phyloP scores from a whole-genome alignment of 306 rosid species.

The Rosa lucieae region DNA sequence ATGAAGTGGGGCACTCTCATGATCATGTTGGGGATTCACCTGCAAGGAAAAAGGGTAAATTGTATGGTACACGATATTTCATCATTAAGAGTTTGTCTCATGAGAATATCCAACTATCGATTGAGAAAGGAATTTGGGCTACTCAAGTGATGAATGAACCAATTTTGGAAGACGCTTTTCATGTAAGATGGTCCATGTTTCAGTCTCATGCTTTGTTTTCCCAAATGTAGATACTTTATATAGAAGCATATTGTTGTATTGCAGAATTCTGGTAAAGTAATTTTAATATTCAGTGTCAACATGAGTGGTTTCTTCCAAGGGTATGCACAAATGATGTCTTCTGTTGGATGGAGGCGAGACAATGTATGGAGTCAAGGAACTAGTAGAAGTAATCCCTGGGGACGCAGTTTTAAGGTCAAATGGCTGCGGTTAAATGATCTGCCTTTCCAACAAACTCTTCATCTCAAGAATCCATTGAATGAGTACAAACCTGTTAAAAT shows the following conservation, averaged over 20 bases:
- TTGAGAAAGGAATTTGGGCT: constrained; percentile 90
- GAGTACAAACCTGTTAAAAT: constrained; percentile 86
- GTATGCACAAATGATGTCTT: constrained; percentile 76
- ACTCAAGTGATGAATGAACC: constrained; percentile 83
- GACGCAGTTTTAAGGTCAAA: constrained; percentile 72
- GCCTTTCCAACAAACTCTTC: constrained; percentile 74
- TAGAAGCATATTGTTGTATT: constrained; percentile 42
- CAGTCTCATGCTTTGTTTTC: constrained; percentile 17
- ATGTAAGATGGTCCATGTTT: constrained; percentile 48
- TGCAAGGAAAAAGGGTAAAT: constrained; percentile 40
- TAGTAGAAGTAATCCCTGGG: constrained; percentile 74
- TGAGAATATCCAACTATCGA: constrained; percentile 57
- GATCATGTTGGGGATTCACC: constrained; percentile 37
- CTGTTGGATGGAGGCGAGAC: constrained; percentile 75
- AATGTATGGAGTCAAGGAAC: constrained; percentile 69
- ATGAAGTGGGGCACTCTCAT: constrained; percentile 39
- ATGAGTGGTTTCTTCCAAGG: constrained; percentile 92
- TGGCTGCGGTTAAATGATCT: constrained; percentile 69
- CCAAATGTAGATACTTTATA: constrained; percentile 22
- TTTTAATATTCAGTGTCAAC: constrained; percentile 79
- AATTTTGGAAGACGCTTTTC: constrained; percentile 74
- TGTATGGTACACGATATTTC: constrained; percentile 49
- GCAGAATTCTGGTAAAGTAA: constrained; percentile 72
- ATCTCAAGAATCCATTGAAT: constrained; percentile 80
- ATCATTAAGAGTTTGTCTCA: constrained; percentile 74